These are phyloP conservation scores for Colletotrichum sidae DNA, from an alignment of 2,329 filamentous ascomycete genomes.

Conservation along the genomic window DNA sequence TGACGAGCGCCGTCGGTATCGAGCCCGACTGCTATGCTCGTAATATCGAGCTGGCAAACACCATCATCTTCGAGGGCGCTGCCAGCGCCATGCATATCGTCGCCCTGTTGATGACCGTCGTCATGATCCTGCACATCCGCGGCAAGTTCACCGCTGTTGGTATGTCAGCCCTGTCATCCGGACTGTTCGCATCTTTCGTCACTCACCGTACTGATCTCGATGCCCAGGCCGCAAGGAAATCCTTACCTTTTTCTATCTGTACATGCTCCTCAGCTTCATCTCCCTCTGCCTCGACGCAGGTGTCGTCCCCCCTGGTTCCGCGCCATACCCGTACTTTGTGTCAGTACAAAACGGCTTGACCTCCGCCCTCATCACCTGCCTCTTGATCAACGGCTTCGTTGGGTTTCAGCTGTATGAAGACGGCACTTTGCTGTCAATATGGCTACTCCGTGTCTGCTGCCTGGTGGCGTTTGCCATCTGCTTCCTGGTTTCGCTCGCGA, in stretches of 20 bases:
- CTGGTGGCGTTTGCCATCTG: conserved; percentile 85
- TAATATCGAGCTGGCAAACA: conserved; percentile 96
- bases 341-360: conserved; percentile 86
- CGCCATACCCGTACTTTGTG: conserved; percentile 90
- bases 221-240: conserved; percentile 71
- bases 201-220: not conserved
- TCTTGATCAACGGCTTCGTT: conserved; percentile 97
- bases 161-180: conserved; percentile 57
- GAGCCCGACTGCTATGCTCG: conserved; percentile 93
- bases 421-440: conserved; percentile 91
- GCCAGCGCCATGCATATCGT: conserved; percentile 92
- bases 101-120: conserved; percentile 89
- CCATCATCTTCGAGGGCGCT: conserved; percentile 96
- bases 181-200: not conserved
- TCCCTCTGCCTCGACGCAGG: conserved; percentile 94
- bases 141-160: conserved; percentile 98
- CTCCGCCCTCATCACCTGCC: conserved; percentile 87
- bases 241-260: conserved; percentile 96
- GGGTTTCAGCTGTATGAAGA: conserved; percentile 99
- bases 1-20: conserved; percentile 79
- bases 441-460: conserved; percentile 86
- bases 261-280: conserved; percentile 88
- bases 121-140: conserved; percentile 97
- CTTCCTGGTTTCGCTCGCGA: conserved; percentile 88
- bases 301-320: conserved; percentile 85